Evolutionary conservation across 192 early-diverging fungal genomes (phyloP).

Genomic region (Thamnidium elegans): DNA sequence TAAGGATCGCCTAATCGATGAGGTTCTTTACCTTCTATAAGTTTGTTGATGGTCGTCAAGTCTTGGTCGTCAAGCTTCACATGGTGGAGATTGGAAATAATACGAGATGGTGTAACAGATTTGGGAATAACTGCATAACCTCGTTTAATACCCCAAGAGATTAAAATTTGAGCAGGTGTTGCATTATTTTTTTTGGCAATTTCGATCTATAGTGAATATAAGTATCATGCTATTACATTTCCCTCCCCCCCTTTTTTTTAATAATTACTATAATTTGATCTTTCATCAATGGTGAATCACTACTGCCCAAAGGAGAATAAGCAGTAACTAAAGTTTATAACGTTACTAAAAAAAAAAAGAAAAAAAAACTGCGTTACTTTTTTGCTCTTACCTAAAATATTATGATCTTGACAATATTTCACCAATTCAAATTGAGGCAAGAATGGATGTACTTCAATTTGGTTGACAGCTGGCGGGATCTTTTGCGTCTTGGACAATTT

Average conservation of each 20-base stretch:
- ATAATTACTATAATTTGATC: conserved; percentile 26
- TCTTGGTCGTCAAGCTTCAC: conserved; percentile 11
- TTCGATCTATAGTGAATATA: conserved; percentile 20
- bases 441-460: conserved; percentile 67
- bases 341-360: not conserved
- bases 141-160: conserved; percentile 75
- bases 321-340: conserved; percentile 53
- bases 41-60: not conserved
- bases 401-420: conserved; percentile 50
- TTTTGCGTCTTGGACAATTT: conserved; percentile 19
- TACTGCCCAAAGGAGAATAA: conserved; percentile 76
- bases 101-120: conserved; percentile 55
- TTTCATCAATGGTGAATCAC: conserved; percentile 22
- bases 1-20: conserved; percentile 9
- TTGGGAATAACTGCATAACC: conserved; percentile 80
- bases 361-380: conserved; percentile 35
- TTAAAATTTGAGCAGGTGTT: conserved; percentile 68
- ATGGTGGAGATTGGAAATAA: conserved; percentile 21
- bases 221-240: too few species aligned
- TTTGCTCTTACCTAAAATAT: conserved; percentile 43
- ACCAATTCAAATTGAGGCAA: conserved; percentile 54
- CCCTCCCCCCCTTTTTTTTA: too few species aligned
- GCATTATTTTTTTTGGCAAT: conserved; percentile 66
- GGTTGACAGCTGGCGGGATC: conserved; percentile 49
- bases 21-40: not conserved